Percentiles rank a stretch among this genome's conserved stretches.
Evolutionary conservation across 768 basidiomycete species (phyloP).

Genomic region (Mycena albidolilacea): DNA sequence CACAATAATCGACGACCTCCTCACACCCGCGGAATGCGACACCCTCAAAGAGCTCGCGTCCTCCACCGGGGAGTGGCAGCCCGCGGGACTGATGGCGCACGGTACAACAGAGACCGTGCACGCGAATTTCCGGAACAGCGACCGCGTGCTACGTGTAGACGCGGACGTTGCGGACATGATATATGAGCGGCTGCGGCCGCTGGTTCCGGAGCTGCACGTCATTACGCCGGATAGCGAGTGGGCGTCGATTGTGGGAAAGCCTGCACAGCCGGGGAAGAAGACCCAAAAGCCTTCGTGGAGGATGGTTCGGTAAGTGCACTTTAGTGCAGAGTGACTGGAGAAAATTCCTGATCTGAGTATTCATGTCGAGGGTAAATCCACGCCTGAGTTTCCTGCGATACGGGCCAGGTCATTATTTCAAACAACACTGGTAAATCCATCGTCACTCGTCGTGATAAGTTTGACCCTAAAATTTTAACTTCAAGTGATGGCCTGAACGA

Average conservation of each 20-base stretch:
- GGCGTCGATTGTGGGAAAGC: slow-evolving; percentile 49
- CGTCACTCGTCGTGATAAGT: not conserved
- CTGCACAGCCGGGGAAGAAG: slow-evolving; percentile 23
- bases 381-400: slow-evolving; percentile 61
- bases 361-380: slow-evolving; percentile 54
- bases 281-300: slow-evolving; percentile 53
- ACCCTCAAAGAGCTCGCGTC: slow-evolving; percentile 55
- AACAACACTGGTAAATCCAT: slow-evolving; percentile 38
- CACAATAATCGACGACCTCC: slow-evolving; percentile 59
- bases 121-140: slow-evolving; percentile 57
- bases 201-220: slow-evolving; percentile 54
- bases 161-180: slow-evolving; percentile 50
- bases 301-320: slow-evolving; percentile 50
- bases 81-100: slow-evolving; percentile 52
- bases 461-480: not conserved
- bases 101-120: slow-evolving; percentile 49
- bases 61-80: slow-evolving; percentile 53
- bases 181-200: slow-evolving; percentile 54
- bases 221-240: slow-evolving; percentile 51
- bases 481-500: slow-evolving; percentile 51
- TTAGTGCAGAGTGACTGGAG: too few relatives aligned
- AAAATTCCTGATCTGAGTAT: not conserved
- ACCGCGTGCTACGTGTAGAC: slow-evolving; percentile 56
- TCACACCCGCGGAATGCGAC: slow-evolving; percentile 58
- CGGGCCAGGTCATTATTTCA: slow-evolving; percentile 59